A percentile compares a stretch with the other conserved stretches of the same genome.
These are phyloP conservation scores for Kodamaea neixiangensis DNA, from an alignment of 805 yeast genomes.

Conservation along the genomic window DNA sequence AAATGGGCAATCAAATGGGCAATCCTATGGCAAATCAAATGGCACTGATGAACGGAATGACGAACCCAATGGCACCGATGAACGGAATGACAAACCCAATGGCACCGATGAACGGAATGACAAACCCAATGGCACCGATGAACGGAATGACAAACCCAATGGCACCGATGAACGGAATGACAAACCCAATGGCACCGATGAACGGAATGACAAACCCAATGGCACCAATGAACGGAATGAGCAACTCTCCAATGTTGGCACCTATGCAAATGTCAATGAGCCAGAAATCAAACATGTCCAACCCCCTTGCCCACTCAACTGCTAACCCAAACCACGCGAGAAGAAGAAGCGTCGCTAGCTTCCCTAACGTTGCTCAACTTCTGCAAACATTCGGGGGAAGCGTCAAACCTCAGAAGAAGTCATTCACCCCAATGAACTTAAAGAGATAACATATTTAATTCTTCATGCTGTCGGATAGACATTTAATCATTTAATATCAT, in stretches of 20 bases:
- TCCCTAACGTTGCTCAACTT: conserved; percentile 4
- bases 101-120: neutral
- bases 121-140: no score
- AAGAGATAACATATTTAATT: conserved; percentile 1
- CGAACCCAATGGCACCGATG: neutral
- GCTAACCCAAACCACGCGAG: conserved; percentile 4
- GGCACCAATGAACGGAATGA: neutral
- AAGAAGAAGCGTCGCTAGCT: conserved; percentile 5
- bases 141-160: neutral
- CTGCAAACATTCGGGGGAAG: conserved; percentile 5
- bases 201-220: neutral
- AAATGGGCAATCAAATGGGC: neutral
- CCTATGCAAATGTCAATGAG: neutral
- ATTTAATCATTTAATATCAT: no score
- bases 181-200: neutral
- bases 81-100: neutral
- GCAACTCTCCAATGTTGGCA: neutral
- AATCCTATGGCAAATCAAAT: neutral
- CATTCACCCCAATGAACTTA: conserved; percentile 2
- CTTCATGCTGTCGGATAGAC: neutral
- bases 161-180: neutral
- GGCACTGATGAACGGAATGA: neutral
- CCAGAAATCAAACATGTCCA: neutral
- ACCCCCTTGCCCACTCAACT: conserved; percentile 4
- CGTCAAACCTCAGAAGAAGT: neutral